Conservation (phyloP, 177 flowering plant genomes). For the Vitis hybrid region DNA sequence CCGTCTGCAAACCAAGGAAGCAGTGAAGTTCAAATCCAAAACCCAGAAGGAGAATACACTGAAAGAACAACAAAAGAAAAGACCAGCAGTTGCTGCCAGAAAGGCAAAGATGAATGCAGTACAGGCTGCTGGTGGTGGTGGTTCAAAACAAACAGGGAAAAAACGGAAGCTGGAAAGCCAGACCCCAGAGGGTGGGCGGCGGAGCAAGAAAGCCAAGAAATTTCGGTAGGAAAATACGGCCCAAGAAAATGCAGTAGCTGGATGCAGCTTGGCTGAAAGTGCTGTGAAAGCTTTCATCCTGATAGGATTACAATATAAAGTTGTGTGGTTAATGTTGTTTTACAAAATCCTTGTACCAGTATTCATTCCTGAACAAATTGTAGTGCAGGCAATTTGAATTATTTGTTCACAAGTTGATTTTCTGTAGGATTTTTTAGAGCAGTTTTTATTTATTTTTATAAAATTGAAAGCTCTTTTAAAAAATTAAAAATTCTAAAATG, state of each 20-base stretch:
- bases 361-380: too few relatives aligned
- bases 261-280: neutral
- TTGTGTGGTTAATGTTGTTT: too few relatives aligned
- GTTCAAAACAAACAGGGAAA: conserved; percentile 29
- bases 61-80: conserved; percentile 37
- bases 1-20: conserved; percentile 15
- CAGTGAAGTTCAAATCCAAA: conserved; percentile 14
- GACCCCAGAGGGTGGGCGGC: conserved; percentile 45
- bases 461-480: too few relatives aligned
- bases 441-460: too few relatives aligned
- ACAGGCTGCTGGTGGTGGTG: conserved; percentile 21
- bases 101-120: conserved; percentile 45
- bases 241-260: neutral
- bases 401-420: too few relatives aligned
- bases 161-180: conserved; percentile 58
- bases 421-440: too few relatives aligned
- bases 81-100: conserved; percentile 89
- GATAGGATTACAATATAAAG: too few relatives aligned
- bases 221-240: conserved; percentile 14
- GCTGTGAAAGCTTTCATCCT: too few relatives aligned
- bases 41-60: conserved; percentile 10
- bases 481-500: too few relatives aligned
- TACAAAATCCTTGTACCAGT: too few relatives aligned
- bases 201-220: conserved; percentile 49
- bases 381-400: too few relatives aligned